Evolutionary conservation across 805 yeast genomes (phyloP).

Genomic region (Candida sakaeoensis): DNA sequence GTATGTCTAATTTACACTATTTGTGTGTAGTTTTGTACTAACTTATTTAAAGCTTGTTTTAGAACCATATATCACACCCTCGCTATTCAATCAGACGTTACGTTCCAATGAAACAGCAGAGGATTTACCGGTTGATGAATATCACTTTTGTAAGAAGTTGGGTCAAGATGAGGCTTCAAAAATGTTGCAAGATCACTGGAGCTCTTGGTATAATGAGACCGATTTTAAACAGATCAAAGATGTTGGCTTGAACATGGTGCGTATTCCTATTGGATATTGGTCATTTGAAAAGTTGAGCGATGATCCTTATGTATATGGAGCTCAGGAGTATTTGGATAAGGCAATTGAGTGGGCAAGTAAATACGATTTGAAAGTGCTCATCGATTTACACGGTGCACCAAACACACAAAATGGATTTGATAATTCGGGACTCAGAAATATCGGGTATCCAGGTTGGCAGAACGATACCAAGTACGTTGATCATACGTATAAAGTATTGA

Average conservation of each 20-base stretch:
- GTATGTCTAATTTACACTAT: neutral
- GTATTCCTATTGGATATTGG: slow-evolving; percentile 83
- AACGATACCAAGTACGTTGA: slow-evolving; percentile 24
- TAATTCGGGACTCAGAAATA: slow-evolving; percentile 64
- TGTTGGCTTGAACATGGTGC: slow-evolving; percentile 62
- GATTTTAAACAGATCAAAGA: slow-evolving; percentile 51
- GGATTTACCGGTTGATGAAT: slow-evolving; percentile 58
- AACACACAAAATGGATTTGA: slow-evolving; percentile 88
- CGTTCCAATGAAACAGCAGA: slow-evolving; percentile 13
- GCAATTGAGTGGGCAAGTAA: slow-evolving; percentile 67
- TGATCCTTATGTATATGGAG: slow-evolving; percentile 69
- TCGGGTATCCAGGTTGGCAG: slow-evolving; percentile 35
- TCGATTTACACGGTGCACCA: slow-evolving; percentile 79
- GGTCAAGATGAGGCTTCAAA: slow-evolving; percentile 45
- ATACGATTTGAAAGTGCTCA: slow-evolving; percentile 61
- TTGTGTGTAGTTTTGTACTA: slow-evolving; percentile 26
- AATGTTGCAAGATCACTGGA: slow-evolving; percentile 52
- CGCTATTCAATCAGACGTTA: slow-evolving; percentile 40
- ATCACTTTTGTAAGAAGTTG: slow-evolving; percentile 44
- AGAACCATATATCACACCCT: slow-evolving; percentile 70
- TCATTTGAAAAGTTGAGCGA: slow-evolving; percentile 48
- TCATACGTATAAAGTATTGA: slow-evolving; percentile 30
- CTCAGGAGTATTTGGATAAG: slow-evolving; percentile 57
- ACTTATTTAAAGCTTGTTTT: slow-evolving; percentile 44
- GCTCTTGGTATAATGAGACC: slow-evolving; percentile 52